These are phyloP conservation scores for Fraxinus velutina DNA, from an alignment of 305 asterid genomes.

Conservation along the genomic window DNA sequence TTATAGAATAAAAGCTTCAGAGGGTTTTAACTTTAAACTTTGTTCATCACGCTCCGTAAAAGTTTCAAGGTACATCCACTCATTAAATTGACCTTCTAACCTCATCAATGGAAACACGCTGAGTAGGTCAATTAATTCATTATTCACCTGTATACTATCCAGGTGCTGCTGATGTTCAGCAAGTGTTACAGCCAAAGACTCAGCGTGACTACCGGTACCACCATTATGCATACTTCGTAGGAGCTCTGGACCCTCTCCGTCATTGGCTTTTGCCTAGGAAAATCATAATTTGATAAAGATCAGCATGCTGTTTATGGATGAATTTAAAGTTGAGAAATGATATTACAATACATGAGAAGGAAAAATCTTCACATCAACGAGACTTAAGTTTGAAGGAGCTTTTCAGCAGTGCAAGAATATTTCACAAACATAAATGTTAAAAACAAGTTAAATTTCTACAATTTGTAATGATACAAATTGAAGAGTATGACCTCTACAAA, in stretches of 20 bases:
- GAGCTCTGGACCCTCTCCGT: constrained; percentile 95
- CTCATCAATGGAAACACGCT: constrained; percentile 11
- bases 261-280: constrained; percentile 80
- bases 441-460: not conserved
- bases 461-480: not conserved
- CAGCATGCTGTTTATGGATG: constrained; percentile 13
- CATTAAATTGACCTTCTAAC: not conserved
- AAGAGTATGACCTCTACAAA: not conserved
- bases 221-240: constrained; percentile 65
- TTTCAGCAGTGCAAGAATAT: not conserved
- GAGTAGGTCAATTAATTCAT: constrained; percentile 18
- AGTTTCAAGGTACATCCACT: constrained; percentile 21
- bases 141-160: constrained; percentile 88
- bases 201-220: constrained; percentile 77
- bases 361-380: not conserved
- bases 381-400: not conserved
- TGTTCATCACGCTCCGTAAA: constrained; percentile 20
- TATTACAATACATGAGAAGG: not conserved
- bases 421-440: not conserved
- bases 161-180: constrained; percentile 89
- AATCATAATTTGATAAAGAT: constrained; percentile 14
- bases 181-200: constrained; percentile 81
- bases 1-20: constrained; percentile 7
- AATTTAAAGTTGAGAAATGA: not conserved
- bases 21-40: constrained; percentile 2